Percentiles rank a stretch among this genome's conserved stretches.
Evolutionary conservation across 768 basidiomycete genomes (phyloP).

Genomic region (Rhizopogon sp.): DNA sequence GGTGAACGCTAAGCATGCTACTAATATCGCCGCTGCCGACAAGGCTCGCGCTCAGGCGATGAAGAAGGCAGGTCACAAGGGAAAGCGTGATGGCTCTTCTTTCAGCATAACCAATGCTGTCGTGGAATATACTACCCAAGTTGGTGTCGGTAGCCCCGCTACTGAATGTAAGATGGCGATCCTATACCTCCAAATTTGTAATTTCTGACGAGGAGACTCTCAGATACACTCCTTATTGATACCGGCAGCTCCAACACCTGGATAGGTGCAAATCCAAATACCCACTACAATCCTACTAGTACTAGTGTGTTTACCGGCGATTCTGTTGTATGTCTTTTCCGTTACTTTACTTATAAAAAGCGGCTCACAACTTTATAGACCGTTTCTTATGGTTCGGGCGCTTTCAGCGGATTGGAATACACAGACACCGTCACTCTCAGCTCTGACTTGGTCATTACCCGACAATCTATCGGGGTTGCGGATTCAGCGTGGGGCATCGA

Average conservation of each 20-base stretch:
- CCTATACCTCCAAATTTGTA: neutral
- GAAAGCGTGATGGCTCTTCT: conserved; percentile 8
- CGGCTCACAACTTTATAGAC: conserved; percentile 3
- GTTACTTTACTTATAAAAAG: neutral
- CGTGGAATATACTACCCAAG: conserved; percentile 22
- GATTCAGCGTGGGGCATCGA: conserved; percentile 15
- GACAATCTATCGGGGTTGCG: conserved; percentile 36
- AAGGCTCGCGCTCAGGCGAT: conserved; percentile 14
- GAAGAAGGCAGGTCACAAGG: neutral
- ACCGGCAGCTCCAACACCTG: conserved; percentile 30
- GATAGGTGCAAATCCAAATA: conserved; percentile 18
- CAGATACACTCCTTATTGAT: conserved; percentile 26
- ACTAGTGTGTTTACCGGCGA: conserved; percentile 16
- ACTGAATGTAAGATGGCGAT: conserved; percentile 18
- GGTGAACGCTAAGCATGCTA: conserved; percentile 4
- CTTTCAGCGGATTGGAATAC: conserved; percentile 14
- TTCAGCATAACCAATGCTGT: conserved; percentile 11
- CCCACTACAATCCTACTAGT: conserved; percentile 12
- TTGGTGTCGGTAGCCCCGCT: conserved; percentile 21
- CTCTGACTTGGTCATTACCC: conserved; percentile 9
- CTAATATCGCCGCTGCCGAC: conserved; percentile 14
- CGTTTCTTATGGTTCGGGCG: conserved; percentile 17
- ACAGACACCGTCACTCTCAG: conserved; percentile 12
- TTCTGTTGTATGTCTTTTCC: conserved; percentile 10
- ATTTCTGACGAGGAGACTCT: neutral